phyloP scores from a whole-genome alignment of 2,329 filamentous ascomycete species.

The Aspergillus sp. region DNA sequence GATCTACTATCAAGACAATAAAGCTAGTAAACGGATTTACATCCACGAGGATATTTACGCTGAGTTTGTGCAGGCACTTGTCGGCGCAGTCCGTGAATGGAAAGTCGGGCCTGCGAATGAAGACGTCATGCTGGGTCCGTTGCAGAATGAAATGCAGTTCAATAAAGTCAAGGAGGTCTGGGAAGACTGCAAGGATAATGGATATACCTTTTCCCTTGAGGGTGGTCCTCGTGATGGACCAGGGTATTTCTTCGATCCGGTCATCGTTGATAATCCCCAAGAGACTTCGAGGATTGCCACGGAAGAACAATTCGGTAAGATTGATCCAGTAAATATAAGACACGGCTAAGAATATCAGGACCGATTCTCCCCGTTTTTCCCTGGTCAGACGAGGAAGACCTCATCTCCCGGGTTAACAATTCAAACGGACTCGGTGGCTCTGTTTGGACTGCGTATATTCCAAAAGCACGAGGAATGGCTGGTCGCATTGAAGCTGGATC shows the following conservation, averaged over 20 bases:
- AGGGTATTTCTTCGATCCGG: conserved; percentile 54
- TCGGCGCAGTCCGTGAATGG: conserved; percentile 36
- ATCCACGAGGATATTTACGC: conserved; percentile 55
- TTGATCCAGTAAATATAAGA: conserved; percentile 56
- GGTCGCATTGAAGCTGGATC: conserved; percentile 50
- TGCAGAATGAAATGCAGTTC: conserved; percentile 62
- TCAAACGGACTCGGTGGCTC: conserved; percentile 51
- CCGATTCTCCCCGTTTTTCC: conserved; percentile 49
- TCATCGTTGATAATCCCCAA: conserved; percentile 52
- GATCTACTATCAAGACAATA: too few species aligned
- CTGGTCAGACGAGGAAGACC: conserved; percentile 56
- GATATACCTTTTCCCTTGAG: conserved; percentile 48
- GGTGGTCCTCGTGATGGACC: conserved; percentile 36
- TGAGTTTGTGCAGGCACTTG: conserved; percentile 42
- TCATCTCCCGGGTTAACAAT: conserved; percentile 50
- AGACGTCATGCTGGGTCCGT: conserved; percentile 49
- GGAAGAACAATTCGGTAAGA: conserved; percentile 55
- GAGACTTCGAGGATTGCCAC: conserved; percentile 49
- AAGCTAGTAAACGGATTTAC: conserved; percentile 50
- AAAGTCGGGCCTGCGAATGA: conserved; percentile 31
- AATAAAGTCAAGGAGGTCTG: conserved; percentile 54
- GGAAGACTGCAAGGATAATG: conserved; percentile 50
- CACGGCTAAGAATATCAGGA: conserved; percentile 49
- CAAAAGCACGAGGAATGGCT: conserved; percentile 48
- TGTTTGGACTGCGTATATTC: conserved; percentile 51